Evolutionary conservation across 164 flowering plant genomes (phyloP).

Genomic region (Santalum album): DNA sequence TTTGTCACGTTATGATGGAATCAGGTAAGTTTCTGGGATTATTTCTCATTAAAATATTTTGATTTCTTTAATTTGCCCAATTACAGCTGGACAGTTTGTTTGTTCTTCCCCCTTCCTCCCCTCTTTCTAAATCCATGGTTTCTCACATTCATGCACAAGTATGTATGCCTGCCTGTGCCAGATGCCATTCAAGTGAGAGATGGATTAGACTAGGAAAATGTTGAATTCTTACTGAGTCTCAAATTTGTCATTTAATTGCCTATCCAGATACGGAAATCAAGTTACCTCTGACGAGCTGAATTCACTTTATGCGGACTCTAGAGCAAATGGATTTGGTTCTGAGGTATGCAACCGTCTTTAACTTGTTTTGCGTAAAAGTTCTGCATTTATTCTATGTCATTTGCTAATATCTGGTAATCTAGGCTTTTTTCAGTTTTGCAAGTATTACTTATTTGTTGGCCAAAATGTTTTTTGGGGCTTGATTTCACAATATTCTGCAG

Average conservation of each 20-base stretch:
- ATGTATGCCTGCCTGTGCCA: too few relatives aligned
- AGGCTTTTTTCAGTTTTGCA: not conserved
- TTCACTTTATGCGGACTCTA: slow-evolving; percentile 67
- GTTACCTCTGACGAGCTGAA: slow-evolving; percentile 60
- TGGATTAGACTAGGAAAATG: too few relatives aligned
- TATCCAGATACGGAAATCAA: slow-evolving; percentile 78
- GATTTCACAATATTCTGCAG: not conserved
- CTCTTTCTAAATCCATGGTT: too few relatives aligned
- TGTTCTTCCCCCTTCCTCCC: too few relatives aligned
- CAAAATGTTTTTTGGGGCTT: too few relatives aligned
- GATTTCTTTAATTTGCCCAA: not conserved
- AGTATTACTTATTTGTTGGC: not conserved
- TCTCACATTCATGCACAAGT: too few relatives aligned
- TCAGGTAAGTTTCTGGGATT: slow-evolving; percentile 46
- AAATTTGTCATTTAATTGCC: not conserved
- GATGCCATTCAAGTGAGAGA: too few relatives aligned
- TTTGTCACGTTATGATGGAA: slow-evolving; percentile 92
- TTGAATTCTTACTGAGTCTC: too few relatives aligned
- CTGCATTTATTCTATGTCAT: not conserved
- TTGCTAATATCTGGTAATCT: not conserved
- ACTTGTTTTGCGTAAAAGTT: not conserved
- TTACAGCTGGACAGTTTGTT: too few relatives aligned
- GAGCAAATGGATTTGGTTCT: slow-evolving; percentile 87
- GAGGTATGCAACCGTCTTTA: slow-evolving; percentile 45
- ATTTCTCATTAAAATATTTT: slow-evolving; percentile 3